Conservation (phyloP, 1,284 basidiomycete species). For the Fomitopsis palustris region DNA sequence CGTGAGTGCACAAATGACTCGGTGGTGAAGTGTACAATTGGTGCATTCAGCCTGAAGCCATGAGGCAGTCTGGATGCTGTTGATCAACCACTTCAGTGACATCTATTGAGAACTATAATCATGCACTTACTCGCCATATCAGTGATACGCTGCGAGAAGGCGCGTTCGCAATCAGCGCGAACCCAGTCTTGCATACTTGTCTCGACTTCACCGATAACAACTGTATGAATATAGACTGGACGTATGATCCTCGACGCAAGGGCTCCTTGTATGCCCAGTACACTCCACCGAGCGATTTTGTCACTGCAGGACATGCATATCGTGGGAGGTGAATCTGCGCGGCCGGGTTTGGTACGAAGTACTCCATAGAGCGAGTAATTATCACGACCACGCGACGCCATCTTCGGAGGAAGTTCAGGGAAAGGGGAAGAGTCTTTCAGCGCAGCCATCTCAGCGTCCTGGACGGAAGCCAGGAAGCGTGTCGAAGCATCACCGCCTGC, state of each 20-base stretch:
- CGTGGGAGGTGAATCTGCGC: conserved; percentile 80
- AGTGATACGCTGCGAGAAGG: conserved; percentile 51
- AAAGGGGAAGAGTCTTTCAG: conserved; percentile 52
- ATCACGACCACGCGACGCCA: conserved; percentile 70
- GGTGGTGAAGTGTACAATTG: conserved; percentile 54
- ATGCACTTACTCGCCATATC: conserved; percentile 32
- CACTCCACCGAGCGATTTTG: conserved; percentile 83
- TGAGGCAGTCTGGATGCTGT: conserved; percentile 35
- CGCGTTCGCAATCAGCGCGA: conserved; percentile 54
- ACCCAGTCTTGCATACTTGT: conserved; percentile 37
- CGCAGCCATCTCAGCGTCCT: conserved; percentile 66
- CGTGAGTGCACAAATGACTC: conserved; percentile 60
- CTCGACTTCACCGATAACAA: conserved; percentile 74
- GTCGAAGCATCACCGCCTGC: conserved; percentile 87
- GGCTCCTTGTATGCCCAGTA: conserved; percentile 83
- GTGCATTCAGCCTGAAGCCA: conserved; percentile 45
- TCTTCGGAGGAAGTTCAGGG: conserved; percentile 32
- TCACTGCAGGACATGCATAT: conserved; percentile 87
- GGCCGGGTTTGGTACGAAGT: conserved; percentile 86
- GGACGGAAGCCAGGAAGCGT: conserved; percentile 66
- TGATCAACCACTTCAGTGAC: background rate
- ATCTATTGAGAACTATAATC: background rate
- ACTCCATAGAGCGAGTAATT: conserved; percentile 73
- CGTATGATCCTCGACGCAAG: conserved; percentile 54
- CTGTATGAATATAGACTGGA: conserved; percentile 60